Conservation (phyloP, 2,329 filamentous ascomycete genomes). For the Pseudogymnoascus sp. region DNA sequence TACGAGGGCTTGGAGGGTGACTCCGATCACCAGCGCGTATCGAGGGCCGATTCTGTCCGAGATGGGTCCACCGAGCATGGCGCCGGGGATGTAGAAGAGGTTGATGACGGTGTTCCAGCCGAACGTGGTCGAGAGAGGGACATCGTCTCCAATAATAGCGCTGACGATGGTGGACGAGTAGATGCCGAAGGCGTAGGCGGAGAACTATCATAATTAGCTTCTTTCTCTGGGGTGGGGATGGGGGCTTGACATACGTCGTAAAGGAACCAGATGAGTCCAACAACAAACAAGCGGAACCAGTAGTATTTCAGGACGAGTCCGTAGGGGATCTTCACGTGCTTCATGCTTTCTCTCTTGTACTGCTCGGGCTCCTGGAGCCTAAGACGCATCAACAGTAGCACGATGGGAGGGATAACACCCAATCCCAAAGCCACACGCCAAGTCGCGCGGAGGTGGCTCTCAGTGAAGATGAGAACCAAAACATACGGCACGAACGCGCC, state of each 20-base stretch:
- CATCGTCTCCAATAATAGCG: slow-evolving; percentile 50
- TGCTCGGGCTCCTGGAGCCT: slow-evolving; percentile 73
- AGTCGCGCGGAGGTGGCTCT: slow-evolving; percentile 58
- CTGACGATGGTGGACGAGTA: slow-evolving; percentile 70
- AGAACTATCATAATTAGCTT: slow-evolving; percentile 47
- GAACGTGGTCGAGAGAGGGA: slow-evolving; percentile 67
- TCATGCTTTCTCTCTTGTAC: slow-evolving; percentile 44
- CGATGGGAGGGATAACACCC: slow-evolving; percentile 67
- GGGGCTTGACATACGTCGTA: slow-evolving; percentile 50
- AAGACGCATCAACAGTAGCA: slow-evolving; percentile 62
- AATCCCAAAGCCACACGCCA: slow-evolving; percentile 79
- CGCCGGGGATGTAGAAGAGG: slow-evolving; percentile 80
- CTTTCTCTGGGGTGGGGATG: neutral
- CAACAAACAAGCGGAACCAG: slow-evolving; percentile 60
- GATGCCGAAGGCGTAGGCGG: slow-evolving; percentile 75
- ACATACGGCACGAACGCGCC: slow-evolving; percentile 70
- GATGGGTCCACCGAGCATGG: slow-evolving; percentile 65
- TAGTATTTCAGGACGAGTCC: slow-evolving; percentile 55
- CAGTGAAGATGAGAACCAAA: slow-evolving; percentile 45
- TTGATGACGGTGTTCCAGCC: slow-evolving; percentile 88
- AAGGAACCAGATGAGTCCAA: slow-evolving; percentile 75
- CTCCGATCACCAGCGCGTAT: slow-evolving; percentile 62
- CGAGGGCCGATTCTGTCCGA: slow-evolving; percentile 74
- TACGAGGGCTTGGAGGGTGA: slow-evolving; percentile 64
- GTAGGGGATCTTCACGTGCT: slow-evolving; percentile 45